Evolutionary conservation across 2,329 filamentous ascomycete species (phyloP), one percentile per base, ranked within the genome.

Genomic region (Truncatella angustata): DNA sequence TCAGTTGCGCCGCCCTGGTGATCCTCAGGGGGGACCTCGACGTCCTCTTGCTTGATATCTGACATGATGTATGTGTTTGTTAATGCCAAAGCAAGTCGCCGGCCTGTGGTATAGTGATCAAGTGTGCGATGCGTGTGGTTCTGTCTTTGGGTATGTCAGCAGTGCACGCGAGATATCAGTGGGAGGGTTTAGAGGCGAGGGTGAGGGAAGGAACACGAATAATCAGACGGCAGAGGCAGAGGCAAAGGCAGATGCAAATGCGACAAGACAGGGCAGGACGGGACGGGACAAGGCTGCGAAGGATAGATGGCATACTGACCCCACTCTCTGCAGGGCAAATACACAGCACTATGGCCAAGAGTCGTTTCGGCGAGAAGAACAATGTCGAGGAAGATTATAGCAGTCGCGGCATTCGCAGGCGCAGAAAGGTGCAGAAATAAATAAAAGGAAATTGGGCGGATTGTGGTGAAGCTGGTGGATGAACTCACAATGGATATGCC

Each of bases 1-100:
- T 73, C 73, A 36, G 69, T 68, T 51, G 72, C 69, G 24, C 61
- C 57, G 50, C 16, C 47, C n/a, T 42, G 28, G 51, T 65, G 65
- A 44, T 72, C 64, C 51, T 60, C 62, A 52, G 62, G 57, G 55
- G 67, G 64, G 39, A 61, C 54, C 44, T 53, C 53, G 51, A 56
- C 50, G 46, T 68, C 65, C 32, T 68, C 65, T 39, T 54, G 54
- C 54, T 67, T 62, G 36, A 55, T 50, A 49, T 66, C 65, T 39
- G 63, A 54, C 66, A 67, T 68, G 45, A 23, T 50, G 7, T 12
- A 24, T 46, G 40, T 28, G 40, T 11, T 24, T 9, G 40, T 16
- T n/a, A 24, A 28, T n/a, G 40, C 5, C 10, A 16, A 16, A 26
- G 12, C 16, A n/a, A 26, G 40, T 28, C 21, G 40, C 40, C 11